Evolutionary conservation across 129 eudicot genomes (phyloP), one percentile per base, ranked within the genome.

Genomic region (Pittosporum tobira): DNA sequence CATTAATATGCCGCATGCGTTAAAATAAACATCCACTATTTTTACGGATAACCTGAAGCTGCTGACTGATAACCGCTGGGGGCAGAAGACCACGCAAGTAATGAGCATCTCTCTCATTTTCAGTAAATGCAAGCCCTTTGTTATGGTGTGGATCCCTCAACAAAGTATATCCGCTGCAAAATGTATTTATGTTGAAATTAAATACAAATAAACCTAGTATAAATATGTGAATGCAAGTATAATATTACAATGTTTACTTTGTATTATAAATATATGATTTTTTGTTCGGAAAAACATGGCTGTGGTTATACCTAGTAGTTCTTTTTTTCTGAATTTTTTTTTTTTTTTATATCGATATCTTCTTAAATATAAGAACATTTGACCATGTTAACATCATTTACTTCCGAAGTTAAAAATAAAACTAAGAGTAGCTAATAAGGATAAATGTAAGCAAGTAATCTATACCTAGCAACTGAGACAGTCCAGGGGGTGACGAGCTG

Each of bases 111-210:
- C 97, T 77, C 71, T 90, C 97, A 58, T 69, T 80, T 76, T 82
- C 95, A 0, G 89, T 82, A 57, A 90, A 85, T 3, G 95, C 95
- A 60, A 85, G 91, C 40, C 97, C 97, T 74, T 90, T 90, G 82
- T 90, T 90, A 69, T 79, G 87, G 63, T 52, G 95, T 9, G 97
- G 97, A 62, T 90, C 88, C 67, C 97, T 90, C 84, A 90, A 60
- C 77, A 90, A 71, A 59, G 63, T 71, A 71, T 80, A 85, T 46
- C 97, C 97, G 77, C 97, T 90, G 62, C 31, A 51, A 16, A 46
- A 55, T 7, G 34, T 16, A 26, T 14, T 47, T 16, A 20, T 46
- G 9, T 15, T 14, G 12, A 19, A 48, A 55, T 37, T 5, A 54
- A 55, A 30, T 15, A 5, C 28, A 44, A 29, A 55, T 4, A 13